Percentiles rank a stretch among this genome's conserved stretches.
These are phyloP conservation scores for Soucietia sequanensis DNA, from an alignment of 805 yeast genomes.

Conservation along the genomic window DNA sequence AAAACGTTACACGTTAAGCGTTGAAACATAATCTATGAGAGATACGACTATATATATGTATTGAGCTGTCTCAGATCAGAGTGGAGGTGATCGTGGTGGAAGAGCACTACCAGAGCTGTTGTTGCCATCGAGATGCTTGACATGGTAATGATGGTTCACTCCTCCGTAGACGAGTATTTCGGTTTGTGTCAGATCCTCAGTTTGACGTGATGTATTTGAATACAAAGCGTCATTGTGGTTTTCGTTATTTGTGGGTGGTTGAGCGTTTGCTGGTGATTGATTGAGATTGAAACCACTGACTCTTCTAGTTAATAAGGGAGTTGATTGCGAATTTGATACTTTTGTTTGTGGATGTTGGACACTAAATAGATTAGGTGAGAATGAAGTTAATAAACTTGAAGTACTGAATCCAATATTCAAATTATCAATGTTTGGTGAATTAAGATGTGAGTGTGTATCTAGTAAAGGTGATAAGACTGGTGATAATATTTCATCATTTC, in stretches of 20 bases:
- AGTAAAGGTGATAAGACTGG: conserved; percentile 48
- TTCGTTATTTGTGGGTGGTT: not conserved
- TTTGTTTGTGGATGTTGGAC: not conserved
- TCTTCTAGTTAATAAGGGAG: conserved; percentile 4
- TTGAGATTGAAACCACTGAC: conserved; percentile 16
- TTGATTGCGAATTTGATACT: not conserved
- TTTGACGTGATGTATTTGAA: conserved; percentile 2
- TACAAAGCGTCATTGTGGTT: conserved; percentile 3
- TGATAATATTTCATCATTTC: conserved; percentile 43
- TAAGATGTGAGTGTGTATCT: conserved; percentile 10
- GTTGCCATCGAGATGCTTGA: conserved; percentile 8
- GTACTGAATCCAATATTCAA: not conserved
- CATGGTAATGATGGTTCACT: conserved; percentile 19
- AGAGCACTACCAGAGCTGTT: not conserved
- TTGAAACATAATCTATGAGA: not conserved
- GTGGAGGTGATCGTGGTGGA: no score
- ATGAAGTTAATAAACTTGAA: conserved; percentile 2
- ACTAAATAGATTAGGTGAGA: no score
- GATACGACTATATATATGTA: no score
- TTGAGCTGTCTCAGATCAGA: no score
- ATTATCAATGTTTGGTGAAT: not conserved
- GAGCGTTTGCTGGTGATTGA: not conserved
- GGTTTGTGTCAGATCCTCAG: no score
- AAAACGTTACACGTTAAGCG: not conserved
- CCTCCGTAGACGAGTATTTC: conserved; percentile 16